phyloP scores from a whole-genome alignment of 2,329 filamentous ascomycete genomes.

The Sarocladium oryzae region DNA sequence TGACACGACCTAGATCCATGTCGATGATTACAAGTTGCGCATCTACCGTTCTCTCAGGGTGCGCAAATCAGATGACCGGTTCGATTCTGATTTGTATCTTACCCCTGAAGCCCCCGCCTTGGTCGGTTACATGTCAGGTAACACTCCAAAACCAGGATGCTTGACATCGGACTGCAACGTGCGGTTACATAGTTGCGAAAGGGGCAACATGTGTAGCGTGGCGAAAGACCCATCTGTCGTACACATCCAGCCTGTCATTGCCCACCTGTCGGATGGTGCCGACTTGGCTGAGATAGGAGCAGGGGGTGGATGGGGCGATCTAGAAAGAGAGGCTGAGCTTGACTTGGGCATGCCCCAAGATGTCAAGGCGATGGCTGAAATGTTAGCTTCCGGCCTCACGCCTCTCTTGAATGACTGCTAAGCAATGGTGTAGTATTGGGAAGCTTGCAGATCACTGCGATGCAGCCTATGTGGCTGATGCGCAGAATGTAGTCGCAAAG shows the following conservation, averaged over 20 bases:
- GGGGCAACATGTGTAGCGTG: constrained; percentile 54
- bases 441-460: not conserved
- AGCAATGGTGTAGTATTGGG: not conserved
- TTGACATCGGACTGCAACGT: constrained; percentile 57
- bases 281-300: constrained; percentile 68
- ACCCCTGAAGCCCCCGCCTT: constrained; percentile 59
- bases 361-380: not conserved
- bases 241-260: constrained; percentile 72
- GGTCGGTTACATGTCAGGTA: constrained; percentile 69
- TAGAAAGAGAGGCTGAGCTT: constrained; percentile 62
- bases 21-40: constrained; percentile 71
- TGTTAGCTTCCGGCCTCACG: not conserved
- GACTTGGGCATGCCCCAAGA: constrained; percentile 32
- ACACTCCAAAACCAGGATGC: constrained; percentile 62
- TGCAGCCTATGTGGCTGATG: not conserved
- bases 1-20: constrained; percentile 53
- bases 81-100: constrained; percentile 34
- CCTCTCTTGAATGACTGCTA: no score
- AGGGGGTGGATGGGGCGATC: constrained; percentile 72
- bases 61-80: constrained; percentile 26
- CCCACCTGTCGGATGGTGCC: constrained; percentile 50
- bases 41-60: constrained; percentile 61
- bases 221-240: constrained; percentile 50
- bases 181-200: constrained; percentile 82
- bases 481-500: not conserved